Evolutionary conservation across 2,329 filamentous ascomycete species (phyloP).

Genomic region (Exophiala xenobiotica): DNA sequence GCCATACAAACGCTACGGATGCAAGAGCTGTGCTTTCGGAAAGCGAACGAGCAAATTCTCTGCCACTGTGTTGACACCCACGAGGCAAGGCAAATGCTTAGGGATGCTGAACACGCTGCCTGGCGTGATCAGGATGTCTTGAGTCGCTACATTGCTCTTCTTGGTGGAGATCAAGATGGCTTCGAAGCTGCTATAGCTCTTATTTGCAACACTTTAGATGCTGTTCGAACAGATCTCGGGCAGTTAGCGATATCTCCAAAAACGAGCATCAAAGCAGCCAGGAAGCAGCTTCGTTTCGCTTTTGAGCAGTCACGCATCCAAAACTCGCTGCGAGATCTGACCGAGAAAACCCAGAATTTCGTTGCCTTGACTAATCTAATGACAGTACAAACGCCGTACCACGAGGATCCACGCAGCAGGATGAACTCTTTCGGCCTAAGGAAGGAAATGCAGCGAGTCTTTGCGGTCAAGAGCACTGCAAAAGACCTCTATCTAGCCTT

Average conservation of each 20-base stretch:
- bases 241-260: background rate
- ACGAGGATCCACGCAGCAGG: background rate
- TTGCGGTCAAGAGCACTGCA: background rate
- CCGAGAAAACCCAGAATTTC: slow-evolving; percentile 4
- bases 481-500: slow-evolving; percentile 5
- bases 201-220: background rate
- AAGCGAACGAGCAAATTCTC: background rate
- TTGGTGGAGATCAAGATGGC: background rate
- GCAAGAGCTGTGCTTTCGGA: background rate
- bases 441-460: background rate
- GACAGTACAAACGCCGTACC: background rate
- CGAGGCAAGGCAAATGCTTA: slow-evolving; percentile 1
- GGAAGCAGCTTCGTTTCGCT: background rate
- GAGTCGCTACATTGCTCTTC: background rate
- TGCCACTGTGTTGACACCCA: background rate
- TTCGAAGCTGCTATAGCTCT: background rate
- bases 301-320: slow-evolving; percentile 4
- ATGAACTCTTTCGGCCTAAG: background rate
- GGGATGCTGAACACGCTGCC: background rate
- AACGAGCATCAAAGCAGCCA: background rate
- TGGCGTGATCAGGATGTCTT: background rate
- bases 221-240: background rate
- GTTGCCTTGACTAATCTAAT: background rate
- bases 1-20: background rate
- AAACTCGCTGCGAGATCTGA: background rate